A percentile compares a stretch with the other conserved stretches of the same genome.
phyloP scores from a whole-genome alignment of 805 yeast genomes.

The Teunomyces stri region DNA sequence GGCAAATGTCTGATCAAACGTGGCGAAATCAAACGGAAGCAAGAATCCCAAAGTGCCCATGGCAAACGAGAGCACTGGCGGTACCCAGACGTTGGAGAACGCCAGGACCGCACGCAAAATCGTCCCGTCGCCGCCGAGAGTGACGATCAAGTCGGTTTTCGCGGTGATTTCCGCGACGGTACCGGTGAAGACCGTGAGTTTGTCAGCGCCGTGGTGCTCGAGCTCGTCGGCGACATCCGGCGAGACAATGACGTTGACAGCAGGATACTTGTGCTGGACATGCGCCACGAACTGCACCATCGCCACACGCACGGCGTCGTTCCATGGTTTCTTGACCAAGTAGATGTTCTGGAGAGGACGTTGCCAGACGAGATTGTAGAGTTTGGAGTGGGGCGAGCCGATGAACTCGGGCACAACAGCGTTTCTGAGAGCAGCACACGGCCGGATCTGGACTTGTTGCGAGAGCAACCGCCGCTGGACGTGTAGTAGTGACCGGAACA shows the following conservation, averaged over 20 bases:
- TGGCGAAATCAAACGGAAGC: slow-evolving; percentile 77
- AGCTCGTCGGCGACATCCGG: slow-evolving; percentile 75
- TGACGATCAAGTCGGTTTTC: slow-evolving; percentile 77
- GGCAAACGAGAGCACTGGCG: slow-evolving; percentile 87
- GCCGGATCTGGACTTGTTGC: neutral
- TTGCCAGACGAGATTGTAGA: slow-evolving; percentile 69
- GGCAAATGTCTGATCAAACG: slow-evolving; percentile 57
- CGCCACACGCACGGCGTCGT: slow-evolving; percentile 59
- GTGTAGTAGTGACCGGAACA: slow-evolving; percentile 4
- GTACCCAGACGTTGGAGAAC: slow-evolving; percentile 71
- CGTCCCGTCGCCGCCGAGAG: slow-evolving; percentile 97
- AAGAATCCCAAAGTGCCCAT: slow-evolving; percentile 89
- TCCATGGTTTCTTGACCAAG: slow-evolving; percentile 84
- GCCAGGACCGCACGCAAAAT: slow-evolving; percentile 78
- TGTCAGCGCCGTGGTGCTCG: slow-evolving; percentile 5
- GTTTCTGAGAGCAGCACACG: neutral
- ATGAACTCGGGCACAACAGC: slow-evolving; percentile 50
- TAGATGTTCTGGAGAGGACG: slow-evolving; percentile 69
- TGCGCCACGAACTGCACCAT: slow-evolving; percentile 63
- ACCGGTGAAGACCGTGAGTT: slow-evolving; percentile 52
- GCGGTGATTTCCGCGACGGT: slow-evolving; percentile 50
- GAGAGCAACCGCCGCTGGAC: neutral
- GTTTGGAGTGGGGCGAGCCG: slow-evolving; percentile 55
- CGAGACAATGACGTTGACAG: slow-evolving; percentile 73
- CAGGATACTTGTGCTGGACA: slow-evolving; percentile 61